Evolutionary conservation across 106 monocot species (phyloP), one percentile per base, ranked within the genome.

Genomic region (Acorus calamus): DNA sequence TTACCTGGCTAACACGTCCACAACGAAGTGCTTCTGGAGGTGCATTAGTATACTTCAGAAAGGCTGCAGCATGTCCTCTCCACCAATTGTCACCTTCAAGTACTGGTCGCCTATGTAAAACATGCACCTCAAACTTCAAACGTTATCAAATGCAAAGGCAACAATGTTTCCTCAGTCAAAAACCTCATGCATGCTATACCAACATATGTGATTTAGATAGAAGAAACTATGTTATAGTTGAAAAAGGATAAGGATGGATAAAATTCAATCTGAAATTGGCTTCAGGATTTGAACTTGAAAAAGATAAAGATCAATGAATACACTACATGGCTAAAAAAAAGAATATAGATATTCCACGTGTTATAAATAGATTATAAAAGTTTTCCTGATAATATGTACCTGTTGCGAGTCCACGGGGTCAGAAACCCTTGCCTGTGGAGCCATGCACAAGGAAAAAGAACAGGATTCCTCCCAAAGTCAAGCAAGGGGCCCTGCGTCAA

Each of bases 51-150:
- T 68, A 88, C 64, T 81, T 82, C 14, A 92, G 72, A 68, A 88
- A 98, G 28, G 98, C 98, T 49, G 98, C 84, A 52, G 98, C 98
- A 82, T 98, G 92, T 12, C 98, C 98, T 56, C 98, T 75, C 91
- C 98, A 98, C 91, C 98, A 98, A 63, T 98, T 98, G 76, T 98
- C 98, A 75, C 98, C 98, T 66, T 98, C 88, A 70, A 98, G 88
- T 55, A 68, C 53, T 59, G 91, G 98, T 62, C 88, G 91, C 68
- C 98, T 98, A 61, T 3, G 68, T 28, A 28, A 28, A 28, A 28
- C 28, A 28, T 28, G 28, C 28, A 28, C 28, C 28, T 28, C 28
- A 28, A 28, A 28, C 28, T 28, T 28, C 28, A 28, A 28, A 28
- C 28, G 1, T 28, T 28, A 28, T 1, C 28, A 28, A 28, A 28